Evolutionary conservation across 1,139 yeast genomes (phyloP), one percentile per base, ranked within the genome.

Genomic region (Pichia sp.): DNA sequence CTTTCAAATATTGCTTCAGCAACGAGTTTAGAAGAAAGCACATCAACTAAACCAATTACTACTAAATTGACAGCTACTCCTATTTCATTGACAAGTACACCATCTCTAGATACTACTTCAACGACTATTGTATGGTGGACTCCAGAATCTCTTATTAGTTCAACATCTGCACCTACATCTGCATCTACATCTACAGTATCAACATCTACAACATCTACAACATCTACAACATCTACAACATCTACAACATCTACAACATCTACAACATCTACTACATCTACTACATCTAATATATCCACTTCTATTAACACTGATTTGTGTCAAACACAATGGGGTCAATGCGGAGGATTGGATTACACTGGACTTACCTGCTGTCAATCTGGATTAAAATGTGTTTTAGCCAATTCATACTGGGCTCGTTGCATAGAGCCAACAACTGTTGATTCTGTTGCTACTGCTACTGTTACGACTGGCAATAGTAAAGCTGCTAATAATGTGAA

Each of bases 321-420:
- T 43, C 58, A 55, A 25, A 39, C 59, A 2, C 53, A 52, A 4
- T 59, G 62, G 52, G 59, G 46, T 9, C 64, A 62, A 45, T 63
- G 66, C 51, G 67, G 67, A 33, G 66, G 66, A 29, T 35, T 30
- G 1, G 59, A 48, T 30, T 60, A 47, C 35, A 41, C 51, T 2
- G 65, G 66, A 10, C 54, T 50, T 3, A 53, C 58, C 6, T 58
- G 63, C 39, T 63, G 67, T 44, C 57, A 51, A 39, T 40, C 33
- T 5, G 63, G 62, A 9, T 47, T 49, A 38, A 39, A 47, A 20
- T 63, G 67, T 48, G 51, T 47, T 4, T 46, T 55, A 2, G 54
- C 51, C 5, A 55, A 57, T 42, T 44, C 53, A 11, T 51, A 56
- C 36, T 59, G 63, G 63, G 61, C 61, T 3, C 51, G 55, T 43